Evolutionary conservation across 768 basidiomycete species (phyloP).

Genomic region (Boletus bicolor): DNA sequence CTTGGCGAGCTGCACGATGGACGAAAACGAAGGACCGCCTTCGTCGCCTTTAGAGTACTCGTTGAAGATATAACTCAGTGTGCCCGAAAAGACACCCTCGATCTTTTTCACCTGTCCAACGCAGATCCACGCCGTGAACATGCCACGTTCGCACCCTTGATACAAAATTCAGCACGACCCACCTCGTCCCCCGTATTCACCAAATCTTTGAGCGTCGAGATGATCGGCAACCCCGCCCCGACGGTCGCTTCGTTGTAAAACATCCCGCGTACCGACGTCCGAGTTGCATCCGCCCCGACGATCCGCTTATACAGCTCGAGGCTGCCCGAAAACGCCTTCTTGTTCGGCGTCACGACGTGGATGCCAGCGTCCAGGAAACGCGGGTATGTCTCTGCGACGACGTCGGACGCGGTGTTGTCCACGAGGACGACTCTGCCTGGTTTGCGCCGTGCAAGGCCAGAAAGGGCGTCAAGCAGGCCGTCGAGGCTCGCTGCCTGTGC

Average conservation of each 20-base stretch:
- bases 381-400: slow-evolving; percentile 80
- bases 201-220: slow-evolving; percentile 89
- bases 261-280: slow-evolving; percentile 40
- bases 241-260: slow-evolving; percentile 90
- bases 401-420: slow-evolving; percentile 89
- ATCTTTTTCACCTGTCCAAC: slow-evolving; percentile 70
- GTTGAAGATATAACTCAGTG: slow-evolving; percentile 99
- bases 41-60: slow-evolving; percentile 75
- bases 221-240: slow-evolving; percentile 91
- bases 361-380: slow-evolving; percentile 74
- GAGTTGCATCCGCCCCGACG: slow-evolving; percentile 38
- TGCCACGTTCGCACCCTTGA: background rate
- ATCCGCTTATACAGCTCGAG: slow-evolving; percentile 68
- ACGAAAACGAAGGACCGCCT: slow-evolving; percentile 77
- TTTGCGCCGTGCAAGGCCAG: slow-evolving; percentile 41
- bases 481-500: slow-evolving; percentile 38
- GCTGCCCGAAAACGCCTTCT: slow-evolving; percentile 87
- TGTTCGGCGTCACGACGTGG: slow-evolving; percentile 93
- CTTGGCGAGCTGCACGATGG: slow-evolving; percentile 83
- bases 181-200: slow-evolving; percentile 92
- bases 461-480: slow-evolving; percentile 41
- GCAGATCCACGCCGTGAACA: background rate
- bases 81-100: slow-evolving; percentile 97
- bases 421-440: slow-evolving; percentile 64
- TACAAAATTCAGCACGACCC: slow-evolving; percentile 6